Percentiles rank a stretch among this genome's conserved stretches.
phyloP scores from a whole-genome alignment of 1,284 basidiomycete species.

The Microbotryum lychnidis-dioicae region DNA sequence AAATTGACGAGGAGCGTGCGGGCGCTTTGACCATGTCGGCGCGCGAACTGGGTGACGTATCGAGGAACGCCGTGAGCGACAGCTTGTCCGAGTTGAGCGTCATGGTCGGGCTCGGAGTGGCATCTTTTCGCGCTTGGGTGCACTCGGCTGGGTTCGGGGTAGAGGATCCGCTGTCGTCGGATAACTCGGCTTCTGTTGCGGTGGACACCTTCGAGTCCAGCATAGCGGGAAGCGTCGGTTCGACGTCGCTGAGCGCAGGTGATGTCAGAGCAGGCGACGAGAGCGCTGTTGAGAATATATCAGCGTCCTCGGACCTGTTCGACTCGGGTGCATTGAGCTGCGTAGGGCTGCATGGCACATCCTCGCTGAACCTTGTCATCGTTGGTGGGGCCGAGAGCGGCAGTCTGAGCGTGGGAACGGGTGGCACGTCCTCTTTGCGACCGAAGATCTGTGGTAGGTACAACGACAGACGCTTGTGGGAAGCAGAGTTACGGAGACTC shows the following conservation, averaged over 20 bases:
- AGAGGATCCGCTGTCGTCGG: no score
- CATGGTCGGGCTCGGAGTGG: no score
- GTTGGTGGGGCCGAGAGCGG: not conserved
- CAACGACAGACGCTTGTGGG: not conserved
- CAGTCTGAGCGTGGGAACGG: not conserved
- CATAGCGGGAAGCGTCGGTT: no score
- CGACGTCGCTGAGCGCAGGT: no score
- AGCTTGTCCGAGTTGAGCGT: not conserved
- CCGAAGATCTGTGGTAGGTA: not conserved
- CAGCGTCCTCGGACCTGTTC: not conserved
- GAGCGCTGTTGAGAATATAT: no score
- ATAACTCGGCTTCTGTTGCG: no score
- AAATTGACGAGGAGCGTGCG: slow-evolving; percentile 8
- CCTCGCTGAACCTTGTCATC: not conserved
- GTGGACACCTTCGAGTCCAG: no score
- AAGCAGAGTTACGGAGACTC: no score
- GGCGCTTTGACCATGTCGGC: slow-evolving; percentile 7
- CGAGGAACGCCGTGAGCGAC: slow-evolving; percentile 5
- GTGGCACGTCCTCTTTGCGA: not conserved
- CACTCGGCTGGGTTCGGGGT: no score
- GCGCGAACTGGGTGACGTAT: not conserved
- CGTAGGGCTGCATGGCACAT: not conserved
- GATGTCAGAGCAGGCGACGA: no score
- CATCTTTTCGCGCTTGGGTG: no score
- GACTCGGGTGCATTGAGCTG: not conserved